phyloP scores from a whole-genome alignment of 768 basidiomycete species.

The Thelephora aurantiotincta region DNA sequence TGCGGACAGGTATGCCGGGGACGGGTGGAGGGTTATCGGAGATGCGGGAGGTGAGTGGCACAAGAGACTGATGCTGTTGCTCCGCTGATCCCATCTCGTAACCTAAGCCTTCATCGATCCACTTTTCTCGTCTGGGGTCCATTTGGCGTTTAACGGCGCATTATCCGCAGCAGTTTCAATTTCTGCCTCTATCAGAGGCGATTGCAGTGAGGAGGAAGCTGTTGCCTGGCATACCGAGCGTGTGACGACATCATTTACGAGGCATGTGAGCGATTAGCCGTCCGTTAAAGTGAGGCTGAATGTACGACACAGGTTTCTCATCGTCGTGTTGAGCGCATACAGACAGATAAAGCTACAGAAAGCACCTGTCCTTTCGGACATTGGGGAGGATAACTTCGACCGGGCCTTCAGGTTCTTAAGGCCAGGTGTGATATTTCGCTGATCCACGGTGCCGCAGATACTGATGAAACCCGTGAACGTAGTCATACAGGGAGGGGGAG shows the following conservation, averaged over 20 bases:
- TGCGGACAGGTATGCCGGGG: no score
- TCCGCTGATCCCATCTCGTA: no score
- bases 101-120: no score
- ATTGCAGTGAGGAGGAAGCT: constrained; percentile 31
- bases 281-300: background rate
- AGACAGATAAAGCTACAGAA: constrained; percentile 55
- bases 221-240: constrained; percentile 28
- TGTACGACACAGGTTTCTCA: constrained; percentile 33
- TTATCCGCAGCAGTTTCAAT: constrained; percentile 33
- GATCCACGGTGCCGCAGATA: constrained; percentile 2
- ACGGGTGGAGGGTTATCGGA: no score
- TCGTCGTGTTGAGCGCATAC: constrained; percentile 61
- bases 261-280: constrained; percentile 14
- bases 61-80: constrained; percentile 1
- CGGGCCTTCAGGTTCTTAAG: constrained; percentile 48
- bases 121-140: constrained; percentile 43
- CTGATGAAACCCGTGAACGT: background rate
- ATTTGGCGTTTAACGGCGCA: constrained; percentile 35
- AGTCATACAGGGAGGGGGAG: no score
- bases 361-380: constrained; percentile 40
- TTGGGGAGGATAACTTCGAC: no score
- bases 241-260: constrained; percentile 31
- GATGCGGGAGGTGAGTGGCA: no score
- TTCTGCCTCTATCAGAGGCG: constrained; percentile 28
- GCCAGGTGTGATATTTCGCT: constrained; percentile 30